Base-by-base conservation (phyloP, 768 basidiomycete species). In the Lyophyllum atratum region DNA sequence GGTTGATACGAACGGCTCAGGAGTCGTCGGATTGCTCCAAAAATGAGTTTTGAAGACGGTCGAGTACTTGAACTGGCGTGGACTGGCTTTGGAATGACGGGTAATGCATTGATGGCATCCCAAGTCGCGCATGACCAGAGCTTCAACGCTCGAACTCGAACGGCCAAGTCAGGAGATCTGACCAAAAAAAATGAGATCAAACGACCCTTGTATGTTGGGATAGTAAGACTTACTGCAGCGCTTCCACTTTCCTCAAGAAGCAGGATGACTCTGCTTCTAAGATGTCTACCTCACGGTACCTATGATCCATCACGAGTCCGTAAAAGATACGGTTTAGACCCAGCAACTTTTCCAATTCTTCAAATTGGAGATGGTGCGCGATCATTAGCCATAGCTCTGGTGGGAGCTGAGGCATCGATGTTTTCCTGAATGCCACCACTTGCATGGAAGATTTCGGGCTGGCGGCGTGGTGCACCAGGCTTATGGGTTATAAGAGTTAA, bases 91-190 rank as follows among this genome's bases (percentile, higher is more conserved):
- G 7, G 9, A 12, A 25, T 31, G 12, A 44, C 39, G 37, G 59
- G 53, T 5, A 58, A 39, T 19, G 57, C 49, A 31, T 58, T 43
- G 25, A 70, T 60, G n/a, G 66, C 66, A 33, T 70, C 62, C 39
- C 64, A 56, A 14, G 69, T 58, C 1, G 67, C 68, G 25, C 58
- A 48, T 14, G 68, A 68, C 68, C 68, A 71, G n/a, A 71, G 48
- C 4, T 66, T 66, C 31, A 69, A 58, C 17, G 62, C 55, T 10
- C 63, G 66, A 15, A 71, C 66, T 11, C 68, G 66, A 53, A 59
- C 50, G 10, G 64, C 61, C 19, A 65, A 29, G 15, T 34, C 48
- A 17, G 63, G 52, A 39, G 54, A 50, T 21, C 29, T 58, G 17
- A 60, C 64, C 46, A n/a, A 55, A 25, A 46, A 14, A 19, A 37